Evolutionary conservation across 2,329 filamentous ascomycete genomes (phyloP), one percentile per base, ranked within the genome.

Genomic region (Pseudogymnoascus sp.): DNA sequence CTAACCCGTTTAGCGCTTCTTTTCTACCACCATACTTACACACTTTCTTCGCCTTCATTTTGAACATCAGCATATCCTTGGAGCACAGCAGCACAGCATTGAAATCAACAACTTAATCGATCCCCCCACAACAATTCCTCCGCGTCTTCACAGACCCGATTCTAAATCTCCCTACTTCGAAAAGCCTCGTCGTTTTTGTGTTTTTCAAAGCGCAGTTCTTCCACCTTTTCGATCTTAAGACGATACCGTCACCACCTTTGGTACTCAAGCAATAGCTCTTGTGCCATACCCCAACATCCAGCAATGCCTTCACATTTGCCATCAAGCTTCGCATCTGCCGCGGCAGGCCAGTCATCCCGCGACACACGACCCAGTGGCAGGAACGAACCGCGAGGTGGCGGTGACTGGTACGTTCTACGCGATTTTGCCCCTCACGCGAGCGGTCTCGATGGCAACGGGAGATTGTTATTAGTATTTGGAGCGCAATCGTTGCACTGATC

Each of bases 261-360:
- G 47, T 53, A 53, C 47, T 35, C 14, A 12, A 53, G 47, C 47
- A 53, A 53, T 53, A 53, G 47, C 47, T 53, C 25, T 53, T 28
- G 47, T 53, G 28, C 47, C 47, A 53, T 53, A 18, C 7, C 47
- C 47, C 9, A 35, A 53, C 28, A 53, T 12, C 28, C 62, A 64
- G 69, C 63, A 57, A 82, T 91, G 88, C 83, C 87, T 78, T 84
- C 86, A 73, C 86, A 88, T 78, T 82, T 91, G 75, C 86, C 88
- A 70, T 90, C 89, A 69, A 91, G 87, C 80, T 92, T 92, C 77
- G 89, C 89, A 73, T 91, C 89, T 72, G 89, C 89, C 70, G 89
- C 89, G 68, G 88, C 89, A 73, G 88, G 88, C 75, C 88, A 90
- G 75, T 86, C 81, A 69, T 77, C 79, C 73, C 83, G 80, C 73